A percentile compares a stretch with the other conserved stretches of the same genome.
phyloP scores from a whole-genome alignment of 2,329 filamentous ascomycete species.

The Hypoxylon sp. region DNA sequence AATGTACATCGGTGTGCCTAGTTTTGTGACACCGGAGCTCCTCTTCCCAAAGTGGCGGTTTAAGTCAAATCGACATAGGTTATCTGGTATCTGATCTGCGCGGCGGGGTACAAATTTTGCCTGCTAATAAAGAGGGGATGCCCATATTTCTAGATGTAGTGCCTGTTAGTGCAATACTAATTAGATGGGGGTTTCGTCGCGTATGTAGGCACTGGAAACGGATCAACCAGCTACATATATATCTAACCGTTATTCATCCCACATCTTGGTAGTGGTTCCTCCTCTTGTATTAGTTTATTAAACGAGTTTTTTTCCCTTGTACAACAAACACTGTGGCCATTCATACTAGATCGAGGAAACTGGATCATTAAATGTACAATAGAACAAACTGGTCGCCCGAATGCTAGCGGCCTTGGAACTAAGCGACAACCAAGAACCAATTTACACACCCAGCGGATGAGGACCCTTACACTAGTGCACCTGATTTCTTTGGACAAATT shows the following conservation, averaged over 20 bases:
- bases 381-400: conserved; percentile 26
- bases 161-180: conserved; percentile 32
- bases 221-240: conserved; percentile 3
- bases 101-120: conserved; percentile 15
- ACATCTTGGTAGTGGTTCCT: conserved; percentile 2
- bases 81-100: conserved; percentile 28
- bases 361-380: conserved; percentile 37
- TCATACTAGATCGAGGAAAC: conserved; percentile 22
- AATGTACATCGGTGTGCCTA: conserved; percentile 7
- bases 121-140: conserved; percentile 26
- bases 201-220: conserved; percentile 7
- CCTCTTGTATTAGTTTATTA: conserved; percentile 30
- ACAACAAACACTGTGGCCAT: conserved; percentile 28
- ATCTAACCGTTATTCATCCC: conserved; percentile 18
- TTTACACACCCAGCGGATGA: conserved; percentile 27
- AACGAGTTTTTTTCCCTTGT: conserved; percentile 27
- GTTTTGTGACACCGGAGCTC: conserved; percentile 11
- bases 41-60: conserved; percentile 20
- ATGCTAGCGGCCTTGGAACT: conserved; percentile 30
- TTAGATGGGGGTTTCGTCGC: conserved; percentile 2
- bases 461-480: conserved; percentile 37
- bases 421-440: conserved; percentile 33
- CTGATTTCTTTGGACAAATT: conserved; percentile 32
- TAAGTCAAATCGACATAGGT: conserved; percentile 10
- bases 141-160: conserved; percentile 14